Percentiles rank a stretch among this genome's conserved stretches.
Conservation (phyloP, 2,329 filamentous ascomycete genomes). For the Fusarium verrucosum region DNA sequence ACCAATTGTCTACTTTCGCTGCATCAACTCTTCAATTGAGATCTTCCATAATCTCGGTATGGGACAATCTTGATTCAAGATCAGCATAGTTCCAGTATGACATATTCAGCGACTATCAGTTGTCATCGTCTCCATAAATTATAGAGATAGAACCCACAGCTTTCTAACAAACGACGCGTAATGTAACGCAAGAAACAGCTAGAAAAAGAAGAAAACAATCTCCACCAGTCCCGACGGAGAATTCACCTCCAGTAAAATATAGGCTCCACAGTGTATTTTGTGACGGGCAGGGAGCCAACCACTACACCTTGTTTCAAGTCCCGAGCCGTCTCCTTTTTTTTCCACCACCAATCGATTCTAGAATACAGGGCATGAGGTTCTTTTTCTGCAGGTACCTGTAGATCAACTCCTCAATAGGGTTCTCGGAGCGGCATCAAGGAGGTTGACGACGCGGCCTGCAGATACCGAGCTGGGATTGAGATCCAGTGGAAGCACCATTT, state of each 20-base stretch:
- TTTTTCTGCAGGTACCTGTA: slow-evolving; percentile 6
- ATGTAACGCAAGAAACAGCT: slow-evolving; percentile 16
- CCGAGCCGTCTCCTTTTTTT: slow-evolving; percentile 2
- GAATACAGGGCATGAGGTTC: background rate
- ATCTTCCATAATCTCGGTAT: background rate
- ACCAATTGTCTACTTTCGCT: no score
- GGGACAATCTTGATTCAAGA: background rate
- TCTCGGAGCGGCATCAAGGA: slow-evolving; percentile 1
- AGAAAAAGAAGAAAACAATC: background rate
- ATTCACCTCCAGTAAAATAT: slow-evolving; percentile 13
- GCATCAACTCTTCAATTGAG: background rate
- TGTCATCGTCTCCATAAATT: slow-evolving; percentile 13
- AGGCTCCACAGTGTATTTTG: slow-evolving; percentile 14
- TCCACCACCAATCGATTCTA: slow-evolving; percentile 15
- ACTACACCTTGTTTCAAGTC: slow-evolving; percentile 23
- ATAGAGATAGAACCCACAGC: slow-evolving; percentile 5
- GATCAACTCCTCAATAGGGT: slow-evolving; percentile 9
- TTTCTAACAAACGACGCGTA: slow-evolving; percentile 27
- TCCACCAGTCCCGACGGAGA: background rate
- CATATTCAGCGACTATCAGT: background rate
- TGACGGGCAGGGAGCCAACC: background rate
- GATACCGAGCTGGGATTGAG: slow-evolving; percentile 1
- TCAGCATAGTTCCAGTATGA: background rate
- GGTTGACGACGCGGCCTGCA: slow-evolving; percentile 12
- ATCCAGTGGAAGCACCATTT: slow-evolving; percentile 11